Evolutionary conservation across 225 moss, liverwort and hornwort genomes (phyloP).

Genomic region (Polytrichum commune): DNA sequence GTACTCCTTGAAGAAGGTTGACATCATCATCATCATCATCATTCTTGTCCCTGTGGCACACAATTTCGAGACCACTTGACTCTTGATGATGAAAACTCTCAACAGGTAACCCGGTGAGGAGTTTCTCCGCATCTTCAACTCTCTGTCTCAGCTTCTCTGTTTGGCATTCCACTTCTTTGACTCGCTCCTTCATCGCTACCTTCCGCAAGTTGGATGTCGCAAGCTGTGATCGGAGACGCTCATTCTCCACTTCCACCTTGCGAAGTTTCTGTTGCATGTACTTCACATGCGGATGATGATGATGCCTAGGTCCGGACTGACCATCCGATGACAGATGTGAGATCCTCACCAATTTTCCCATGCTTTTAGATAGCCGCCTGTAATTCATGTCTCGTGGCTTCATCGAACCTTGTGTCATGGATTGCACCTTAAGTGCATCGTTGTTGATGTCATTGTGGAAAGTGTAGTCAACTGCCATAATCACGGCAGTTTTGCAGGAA

Average conservation of each 20-base stretch:
- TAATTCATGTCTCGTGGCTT: too few relatives aligned
- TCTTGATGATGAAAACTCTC: conserved; percentile 19
- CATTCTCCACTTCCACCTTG: conserved; percentile 43
- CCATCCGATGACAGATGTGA: conserved; percentile 40
- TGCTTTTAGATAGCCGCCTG: too few relatives aligned
- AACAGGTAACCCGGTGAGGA: conserved; percentile 22
- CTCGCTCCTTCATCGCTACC: conserved; percentile 38
- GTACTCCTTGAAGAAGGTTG: conserved; percentile 37
- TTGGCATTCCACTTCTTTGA: conserved; percentile 39
- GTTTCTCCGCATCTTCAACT: conserved; percentile 39
- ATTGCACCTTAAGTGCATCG: too few relatives aligned
- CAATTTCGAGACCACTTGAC: conserved; percentile 30
- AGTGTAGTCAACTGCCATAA: too few relatives aligned
- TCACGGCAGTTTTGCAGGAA: too few relatives aligned
- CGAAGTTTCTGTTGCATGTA: conserved; percentile 29
- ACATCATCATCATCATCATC: conserved; percentile 38
- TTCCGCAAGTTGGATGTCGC: conserved; percentile 37
- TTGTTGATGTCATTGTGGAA: too few relatives aligned
- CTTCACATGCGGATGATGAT: conserved; percentile 27
- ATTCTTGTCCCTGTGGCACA: conserved; percentile 27
- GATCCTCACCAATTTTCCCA: conserved; percentile 27
- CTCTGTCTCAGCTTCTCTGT: conserved; percentile 35
- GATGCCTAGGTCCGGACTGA: conserved; percentile 33
- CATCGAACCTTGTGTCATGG: too few relatives aligned
- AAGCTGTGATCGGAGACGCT: conserved; percentile 24